phyloP scores from a whole-genome alignment of 2,329 filamentous ascomycete genomes.

The Trichoderma hamatum region DNA sequence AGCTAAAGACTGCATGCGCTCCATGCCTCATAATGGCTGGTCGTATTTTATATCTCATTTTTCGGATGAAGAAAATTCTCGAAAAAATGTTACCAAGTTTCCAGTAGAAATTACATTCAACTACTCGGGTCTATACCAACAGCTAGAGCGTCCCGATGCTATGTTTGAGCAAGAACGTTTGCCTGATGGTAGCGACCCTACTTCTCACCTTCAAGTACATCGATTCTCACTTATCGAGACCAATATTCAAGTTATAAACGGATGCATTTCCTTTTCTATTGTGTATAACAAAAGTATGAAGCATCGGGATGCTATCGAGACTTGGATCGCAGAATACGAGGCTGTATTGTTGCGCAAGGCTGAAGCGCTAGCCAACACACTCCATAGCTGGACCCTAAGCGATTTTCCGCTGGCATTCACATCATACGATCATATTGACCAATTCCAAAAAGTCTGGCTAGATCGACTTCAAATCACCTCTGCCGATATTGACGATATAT shows the following conservation, averaged over 20 bases:
- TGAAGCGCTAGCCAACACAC: neutral
- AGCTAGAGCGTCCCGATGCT: conserved; percentile 13
- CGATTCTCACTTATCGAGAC: neutral
- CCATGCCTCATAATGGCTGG: conserved; percentile 30
- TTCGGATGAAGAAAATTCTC: conserved; percentile 30
- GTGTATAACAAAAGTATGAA: neutral
- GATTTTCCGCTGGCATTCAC: conserved; percentile 34
- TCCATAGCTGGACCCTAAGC: conserved; percentile 32
- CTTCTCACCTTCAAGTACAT: neutral
- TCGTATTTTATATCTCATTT: conserved; percentile 31
- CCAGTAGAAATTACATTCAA: conserved; percentile 39
- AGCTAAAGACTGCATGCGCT: conserved; percentile 33
- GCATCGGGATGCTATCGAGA: neutral
- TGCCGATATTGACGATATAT: conserved; percentile 19
- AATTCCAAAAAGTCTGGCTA: conserved; percentile 8
- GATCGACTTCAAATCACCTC: neutral
- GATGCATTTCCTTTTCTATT: neutral
- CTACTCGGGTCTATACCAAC: conserved; percentile 29
- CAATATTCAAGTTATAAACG: neutral
- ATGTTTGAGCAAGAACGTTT: conserved; percentile 6
- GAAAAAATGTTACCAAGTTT: conserved; percentile 38
- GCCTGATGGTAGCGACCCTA: neutral
- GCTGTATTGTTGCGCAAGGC: conserved; percentile 12
- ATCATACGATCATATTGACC: conserved; percentile 17
- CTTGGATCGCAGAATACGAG: conserved; percentile 3